These are phyloP conservation scores for Phtheirospermum japonicum DNA, from an alignment of 257 asterid genomes.

Conservation along the genomic window DNA sequence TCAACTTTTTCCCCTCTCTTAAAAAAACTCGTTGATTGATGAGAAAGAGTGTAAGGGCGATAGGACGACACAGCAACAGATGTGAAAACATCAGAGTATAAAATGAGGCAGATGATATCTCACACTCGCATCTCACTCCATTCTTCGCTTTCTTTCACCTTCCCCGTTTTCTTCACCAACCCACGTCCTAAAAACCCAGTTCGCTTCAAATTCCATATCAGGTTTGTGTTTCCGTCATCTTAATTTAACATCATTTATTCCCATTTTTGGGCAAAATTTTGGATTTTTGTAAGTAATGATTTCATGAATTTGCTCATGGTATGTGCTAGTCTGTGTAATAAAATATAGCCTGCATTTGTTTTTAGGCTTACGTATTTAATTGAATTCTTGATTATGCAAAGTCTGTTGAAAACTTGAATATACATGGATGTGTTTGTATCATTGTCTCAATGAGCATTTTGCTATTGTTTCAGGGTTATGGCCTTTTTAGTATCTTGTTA, in stretches of 20 bases:
- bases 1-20: no score
- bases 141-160: conserved; percentile 22
- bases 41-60: no score
- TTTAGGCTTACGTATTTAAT: background rate
- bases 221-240: conserved; percentile 34
- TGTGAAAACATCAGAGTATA: no score
- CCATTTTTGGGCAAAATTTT: background rate
- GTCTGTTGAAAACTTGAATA: background rate
- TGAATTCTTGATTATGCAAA: conserved; percentile 2
- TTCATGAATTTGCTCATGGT: conserved; percentile 17
- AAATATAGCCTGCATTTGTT: background rate
- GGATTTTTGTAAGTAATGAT: background rate
- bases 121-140: conserved; percentile 26
- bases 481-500: background rate
- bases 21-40: no score
- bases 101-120: no score
- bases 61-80: no score
- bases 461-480: conserved; percentile 1
- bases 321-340: background rate
- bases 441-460: conserved; percentile 26
- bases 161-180: conserved; percentile 11
- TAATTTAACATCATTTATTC: background rate
- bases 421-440: conserved; percentile 30
- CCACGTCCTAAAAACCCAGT: conserved; percentile 27
- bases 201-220: conserved; percentile 36